phyloP scores from a whole-genome alignment of 139 green algal species.

The Klebsormidium nitens region DNA sequence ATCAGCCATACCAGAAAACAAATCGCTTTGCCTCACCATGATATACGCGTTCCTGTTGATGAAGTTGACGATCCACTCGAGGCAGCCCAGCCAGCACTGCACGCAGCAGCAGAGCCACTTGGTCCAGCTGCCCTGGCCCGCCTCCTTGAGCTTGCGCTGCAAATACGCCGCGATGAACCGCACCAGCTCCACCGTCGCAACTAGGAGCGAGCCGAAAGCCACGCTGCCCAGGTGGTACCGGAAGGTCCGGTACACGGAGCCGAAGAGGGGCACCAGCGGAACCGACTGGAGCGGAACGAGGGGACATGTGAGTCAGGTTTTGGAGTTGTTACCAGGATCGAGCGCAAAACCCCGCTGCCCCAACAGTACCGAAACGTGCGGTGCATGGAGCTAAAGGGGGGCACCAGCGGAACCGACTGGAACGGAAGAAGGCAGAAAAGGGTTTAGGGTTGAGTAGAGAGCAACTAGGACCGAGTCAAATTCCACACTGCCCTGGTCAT shows the following conservation, averaged over 20 bases:
- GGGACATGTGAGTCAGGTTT: not conserved
- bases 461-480: no score
- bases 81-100: conserved; percentile 65
- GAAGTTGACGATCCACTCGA: conserved; percentile 77
- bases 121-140: conserved; percentile 53
- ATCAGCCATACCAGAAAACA: no score
- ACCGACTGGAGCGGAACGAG: not conserved
- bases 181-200: conserved; percentile 78
- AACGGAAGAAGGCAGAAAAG: not conserved
- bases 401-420: not conserved
- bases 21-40: no score
- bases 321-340: not conserved
- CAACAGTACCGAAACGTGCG: not conserved
- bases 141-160: conserved; percentile 57
- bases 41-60: conserved; percentile 87
- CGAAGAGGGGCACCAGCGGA: not conserved
- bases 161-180: conserved; percentile 32
- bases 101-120: conserved; percentile 59
- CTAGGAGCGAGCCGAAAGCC: conserved; percentile 67
- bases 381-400: not conserved
- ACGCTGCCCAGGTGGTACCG: conserved; percentile 61
- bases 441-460: no score
- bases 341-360: not conserved
- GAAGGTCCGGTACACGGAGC: conserved; percentile 11
- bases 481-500: no score